Percentiles rank a stretch among this genome's conserved stretches.
Evolutionary conservation across 2,329 filamentous ascomycete genomes (phyloP).

Genomic region (Gnomoniopsis sp.): DNA sequence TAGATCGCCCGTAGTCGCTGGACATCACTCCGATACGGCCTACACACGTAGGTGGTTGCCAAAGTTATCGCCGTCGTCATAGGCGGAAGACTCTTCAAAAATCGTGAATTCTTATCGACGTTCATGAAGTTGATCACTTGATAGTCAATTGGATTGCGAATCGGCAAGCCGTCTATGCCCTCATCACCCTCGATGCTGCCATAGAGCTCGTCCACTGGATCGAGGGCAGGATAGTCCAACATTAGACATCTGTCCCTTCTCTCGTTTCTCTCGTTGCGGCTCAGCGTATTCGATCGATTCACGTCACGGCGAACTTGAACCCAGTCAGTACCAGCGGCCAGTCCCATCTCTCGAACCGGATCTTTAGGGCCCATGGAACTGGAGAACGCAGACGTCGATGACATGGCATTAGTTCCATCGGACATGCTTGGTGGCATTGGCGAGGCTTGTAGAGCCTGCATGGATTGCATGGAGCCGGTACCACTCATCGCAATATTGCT

Average conservation of each 20-base stretch:
- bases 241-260: conserved; percentile 87
- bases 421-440: conserved; percentile 39
- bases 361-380: conserved; percentile 37
- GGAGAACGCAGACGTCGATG: conserved; percentile 27
- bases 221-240: conserved; percentile 85
- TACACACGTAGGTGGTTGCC: conserved; percentile 87
- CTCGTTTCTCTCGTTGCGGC: conserved; percentile 81
- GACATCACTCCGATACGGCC: conserved; percentile 90
- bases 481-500: conserved; percentile 71
- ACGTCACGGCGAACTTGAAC: conserved; percentile 96
- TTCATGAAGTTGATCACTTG: conserved; percentile 73
- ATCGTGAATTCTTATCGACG: conserved; percentile 94
- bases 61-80: conserved; percentile 78
- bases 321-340: conserved; percentile 72
- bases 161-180: conserved; percentile 76
- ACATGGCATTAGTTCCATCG: conserved; percentile 26
- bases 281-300: conserved; percentile 90
- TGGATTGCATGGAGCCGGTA: conserved; percentile 34
- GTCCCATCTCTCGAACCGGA: conserved; percentile 67
- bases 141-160: conserved; percentile 81
- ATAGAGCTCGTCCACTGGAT: conserved; percentile 84
- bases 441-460: conserved; percentile 29
- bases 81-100: conserved; percentile 78
- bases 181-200: conserved; percentile 88
- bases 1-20: conserved; percentile 93